phyloP scores from a whole-genome alignment of 2,329 filamentous ascomycete genomes.

The Aspergillus tamarii region DNA sequence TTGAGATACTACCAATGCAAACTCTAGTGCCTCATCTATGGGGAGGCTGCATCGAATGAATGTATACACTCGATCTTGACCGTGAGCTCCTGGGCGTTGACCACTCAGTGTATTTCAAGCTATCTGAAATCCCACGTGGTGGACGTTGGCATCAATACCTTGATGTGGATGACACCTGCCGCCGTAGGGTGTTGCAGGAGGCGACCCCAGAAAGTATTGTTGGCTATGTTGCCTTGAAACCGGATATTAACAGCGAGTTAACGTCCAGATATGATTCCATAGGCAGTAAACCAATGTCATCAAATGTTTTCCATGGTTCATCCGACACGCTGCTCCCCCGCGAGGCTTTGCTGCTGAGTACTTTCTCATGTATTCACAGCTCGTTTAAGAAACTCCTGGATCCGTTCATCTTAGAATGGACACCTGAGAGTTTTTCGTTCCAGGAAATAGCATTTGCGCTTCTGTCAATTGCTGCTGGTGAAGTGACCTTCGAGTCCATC shows the following conservation, averaged over 20 bases:
- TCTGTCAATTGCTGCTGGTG: constrained; percentile 22
- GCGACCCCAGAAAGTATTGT: constrained; percentile 17
- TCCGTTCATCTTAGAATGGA: constrained; percentile 15
- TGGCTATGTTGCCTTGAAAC: constrained; percentile 9
- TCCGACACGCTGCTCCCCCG: constrained; percentile 1
- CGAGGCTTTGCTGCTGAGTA: constrained; percentile 9
- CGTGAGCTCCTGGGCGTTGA: constrained; percentile 21
- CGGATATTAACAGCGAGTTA: constrained; percentile 4
- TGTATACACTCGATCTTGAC: constrained; percentile 25
- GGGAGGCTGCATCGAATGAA: constrained; percentile 16
- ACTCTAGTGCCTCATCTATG: not conserved
- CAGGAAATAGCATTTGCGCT: constrained; percentile 23
- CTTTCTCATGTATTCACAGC: not conserved
- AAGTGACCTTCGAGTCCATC: constrained; percentile 13
- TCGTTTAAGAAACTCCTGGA: constrained; percentile 16
- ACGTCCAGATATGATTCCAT: constrained; percentile 1
- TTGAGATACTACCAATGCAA: constrained; percentile 14
- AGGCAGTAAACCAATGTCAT: constrained; percentile 2
- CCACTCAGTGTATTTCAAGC: constrained; percentile 10
- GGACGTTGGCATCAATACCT: constrained; percentile 18
- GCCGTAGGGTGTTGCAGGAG: not conserved
- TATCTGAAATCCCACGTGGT: constrained; percentile 14
- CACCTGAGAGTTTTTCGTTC: constrained; percentile 17
- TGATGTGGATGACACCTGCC: constrained; percentile 1
- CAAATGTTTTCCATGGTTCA: not conserved